phyloP scores from a whole-genome alignment of 164 flowering plant genomes.

The Cinnamomum micranthum region DNA sequence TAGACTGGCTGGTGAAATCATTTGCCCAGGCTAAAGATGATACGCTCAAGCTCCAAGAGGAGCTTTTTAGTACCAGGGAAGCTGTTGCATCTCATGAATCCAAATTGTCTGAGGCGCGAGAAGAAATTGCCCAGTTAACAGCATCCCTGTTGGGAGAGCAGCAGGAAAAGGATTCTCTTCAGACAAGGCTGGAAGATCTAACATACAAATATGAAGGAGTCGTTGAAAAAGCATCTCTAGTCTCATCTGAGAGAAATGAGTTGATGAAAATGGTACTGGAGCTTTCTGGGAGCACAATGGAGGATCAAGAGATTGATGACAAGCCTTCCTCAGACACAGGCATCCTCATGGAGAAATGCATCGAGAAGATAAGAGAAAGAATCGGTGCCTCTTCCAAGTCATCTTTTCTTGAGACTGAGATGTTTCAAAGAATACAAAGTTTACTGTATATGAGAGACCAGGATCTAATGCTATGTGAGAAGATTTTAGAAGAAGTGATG shows the following conservation, averaged over 20 bases:
- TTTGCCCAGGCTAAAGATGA: conserved; percentile 45
- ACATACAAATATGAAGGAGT: conserved; percentile 36
- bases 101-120: conserved; percentile 27
- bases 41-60: conserved; percentile 36
- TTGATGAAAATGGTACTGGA: conserved; percentile 8
- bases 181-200: conserved; percentile 46
- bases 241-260: conserved; percentile 19
- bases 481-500: conserved; percentile 58
- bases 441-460: conserved; percentile 52
- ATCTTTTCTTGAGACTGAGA: conserved; percentile 31
- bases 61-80: conserved; percentile 23
- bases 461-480: conserved; percentile 44
- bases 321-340: conserved; percentile 24
- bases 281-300: conserved; percentile 7
- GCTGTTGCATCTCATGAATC: conserved; percentile 18
- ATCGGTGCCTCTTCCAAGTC: conserved; percentile 20
- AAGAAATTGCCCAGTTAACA: conserved; percentile 48
- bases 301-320: conserved; percentile 21
- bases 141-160: conserved; percentile 47
- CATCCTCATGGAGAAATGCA: conserved; percentile 43
- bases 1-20: conserved; percentile 64
- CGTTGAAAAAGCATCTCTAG: conserved; percentile 33
- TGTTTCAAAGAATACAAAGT: conserved; percentile 45
- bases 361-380: conserved; percentile 50
- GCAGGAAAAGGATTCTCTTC: conserved; percentile 56